phyloP scores from a whole-genome alignment of 192 early-diverging fungal species.

The Phlyctochytrium bullatum region DNA sequence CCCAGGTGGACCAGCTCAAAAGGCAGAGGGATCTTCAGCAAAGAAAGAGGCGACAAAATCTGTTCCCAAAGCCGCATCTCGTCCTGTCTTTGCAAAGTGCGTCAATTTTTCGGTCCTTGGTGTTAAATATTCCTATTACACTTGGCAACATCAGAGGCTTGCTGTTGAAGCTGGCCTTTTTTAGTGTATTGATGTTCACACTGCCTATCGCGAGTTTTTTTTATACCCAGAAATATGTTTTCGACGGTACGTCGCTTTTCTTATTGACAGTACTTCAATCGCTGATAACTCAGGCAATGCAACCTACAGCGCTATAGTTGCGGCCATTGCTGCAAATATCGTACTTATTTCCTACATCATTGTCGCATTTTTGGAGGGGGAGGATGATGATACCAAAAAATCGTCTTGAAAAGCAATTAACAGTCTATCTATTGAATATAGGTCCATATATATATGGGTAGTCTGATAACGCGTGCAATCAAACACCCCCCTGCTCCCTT shows the following conservation, averaged over 20 bases:
- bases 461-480: too few relatives aligned
- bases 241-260: constrained; percentile 11
- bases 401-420: too few relatives aligned
- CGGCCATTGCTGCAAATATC: constrained; percentile 26
- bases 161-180: constrained; percentile 28
- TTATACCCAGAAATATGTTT: constrained; percentile 16
- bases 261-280: not conserved
- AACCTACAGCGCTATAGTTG: constrained; percentile 21
- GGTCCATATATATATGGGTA: too few relatives aligned
- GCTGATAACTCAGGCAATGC: constrained; percentile 17
- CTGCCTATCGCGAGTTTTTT: constrained; percentile 33
- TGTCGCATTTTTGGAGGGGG: constrained; percentile 32
- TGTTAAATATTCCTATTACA: not conserved
- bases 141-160: constrained; percentile 14
- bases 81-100: not conserved
- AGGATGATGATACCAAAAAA: too few relatives aligned
- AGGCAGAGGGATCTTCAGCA: not conserved
- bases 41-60: not conserved
- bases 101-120: not conserved
- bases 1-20: too few relatives aligned
- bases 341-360: constrained; percentile 29
- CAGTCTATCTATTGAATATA: too few relatives aligned
- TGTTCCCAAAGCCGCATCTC: not conserved
- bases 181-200: constrained; percentile 30
- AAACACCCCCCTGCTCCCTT: too few relatives aligned